Base-by-base conservation (phyloP, 2,329 filamentous ascomycete genomes). In the Sphaerulina populicola region DNA sequence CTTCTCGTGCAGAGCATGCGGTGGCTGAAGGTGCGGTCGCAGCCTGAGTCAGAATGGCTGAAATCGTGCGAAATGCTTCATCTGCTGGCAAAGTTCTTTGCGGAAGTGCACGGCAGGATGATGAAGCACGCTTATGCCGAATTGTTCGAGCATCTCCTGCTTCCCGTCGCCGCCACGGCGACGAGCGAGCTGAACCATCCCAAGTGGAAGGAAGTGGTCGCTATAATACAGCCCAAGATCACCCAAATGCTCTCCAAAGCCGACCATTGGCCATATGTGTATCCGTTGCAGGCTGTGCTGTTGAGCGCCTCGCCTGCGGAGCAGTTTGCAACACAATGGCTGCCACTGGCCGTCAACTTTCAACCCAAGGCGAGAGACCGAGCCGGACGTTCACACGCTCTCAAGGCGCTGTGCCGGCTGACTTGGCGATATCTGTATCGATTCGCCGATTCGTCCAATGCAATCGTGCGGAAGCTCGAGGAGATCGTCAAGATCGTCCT, bases 101-200 rank as follows among this genome's bases (percentile, higher is more conserved):
- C 82, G 49, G 84, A 82, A 60, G 86, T 88, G 4, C 91, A 96
- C 63, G 93, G 93, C 0, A 87, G 88, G 58, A 83, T 82, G 54
- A 83, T 97, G 63, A 98, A 98, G 68, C 86, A 91, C 60, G 88
- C 90, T 0, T 98, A 96, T 65, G 97, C 93, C 66, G 86, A 94
- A 63, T 83, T 95, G 18, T 79, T 98, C 47, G 88, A 94, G 62
- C 85, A 86, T 59, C 76, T 98, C 27, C 72, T 98, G 21, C 77
- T 96, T 11, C 88, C 90, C 1, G 83, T 98, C 45, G 91, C 91
- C 11, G 87, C 87, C 3, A 86, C 82, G 57, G 86, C 88, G 50
- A 82, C 78, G 44, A 56, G 38, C 10, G 86, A 96, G 64, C 77
- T 97, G 54, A 83, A 83, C 48, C 78, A 85, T 57, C 82, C 85